Base-by-base conservation (phyloP, 495 filamentous ascomycete genomes). In the Cercophora sp. region DNA sequence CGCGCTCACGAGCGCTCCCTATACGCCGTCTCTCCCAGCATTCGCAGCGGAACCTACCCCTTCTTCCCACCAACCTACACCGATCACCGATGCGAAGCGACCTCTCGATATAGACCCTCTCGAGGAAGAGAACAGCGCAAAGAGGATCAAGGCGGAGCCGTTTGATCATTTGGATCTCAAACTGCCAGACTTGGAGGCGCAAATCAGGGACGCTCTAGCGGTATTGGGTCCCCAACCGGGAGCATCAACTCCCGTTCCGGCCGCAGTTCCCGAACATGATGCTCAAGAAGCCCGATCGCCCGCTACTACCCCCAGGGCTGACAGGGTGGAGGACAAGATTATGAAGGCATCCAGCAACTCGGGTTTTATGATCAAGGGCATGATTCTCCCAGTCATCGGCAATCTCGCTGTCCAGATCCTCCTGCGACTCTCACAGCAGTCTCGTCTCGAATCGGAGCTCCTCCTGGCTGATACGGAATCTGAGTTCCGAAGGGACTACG, bases 401-500 rank as follows among this genome's bases (percentile, higher is more conserved):
- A 74, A 68, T 27, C 32, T 75, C 29, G 75, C 73, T 16, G 65
- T 77, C 20, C 70, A 75, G 51, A 68, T 76, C 26, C 63, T 77
- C 27, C 61, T 73, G 18, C 64, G 68, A 22, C 57, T 76, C 43
- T 75, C 72, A 4, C 71, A 75, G 42, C 70, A 72, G 43, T 60
- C 68, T 8, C 58, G 68, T 10, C 63, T 67, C 24, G 88, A 94
- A 51, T 88, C 90, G 23, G 79, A 89, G 13, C 80, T 78, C 15
- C 84, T 90, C 43, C 78, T 89, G n/a, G 83, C 83, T 0, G 78
- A 87, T 26, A 74, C 79, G 8, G 82, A 89, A 3, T 88, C 86
- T 9, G 87, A 90, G 41, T 81, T 87, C 51, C 81, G 86, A 6
- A 86, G 86, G 62, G 84, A 87, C n/a, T 96, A 94, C 68, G 76